These are phyloP conservation scores for Pelagophyceae sp. DNA, from an alignment of 352 stramenopile species.

Conservation along the genomic window DNA sequence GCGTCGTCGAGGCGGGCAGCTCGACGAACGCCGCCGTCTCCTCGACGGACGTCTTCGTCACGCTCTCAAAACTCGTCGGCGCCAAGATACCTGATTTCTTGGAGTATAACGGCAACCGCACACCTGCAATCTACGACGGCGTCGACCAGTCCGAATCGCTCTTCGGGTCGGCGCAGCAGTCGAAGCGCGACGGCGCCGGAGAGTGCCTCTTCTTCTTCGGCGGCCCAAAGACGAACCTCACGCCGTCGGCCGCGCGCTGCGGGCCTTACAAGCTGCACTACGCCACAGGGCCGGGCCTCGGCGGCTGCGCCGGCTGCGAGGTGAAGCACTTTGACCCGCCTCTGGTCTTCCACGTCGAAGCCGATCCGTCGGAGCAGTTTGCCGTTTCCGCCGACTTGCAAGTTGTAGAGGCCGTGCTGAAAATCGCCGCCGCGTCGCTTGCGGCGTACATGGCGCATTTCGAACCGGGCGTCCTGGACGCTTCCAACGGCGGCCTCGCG, in stretches of 20 bases:
- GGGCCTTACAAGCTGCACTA: constrained; percentile 8
- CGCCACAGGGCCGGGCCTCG: background rate
- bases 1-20: constrained; percentile 18
- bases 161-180: background rate
- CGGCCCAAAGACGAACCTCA: background rate
- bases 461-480: background rate
- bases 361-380: background rate
- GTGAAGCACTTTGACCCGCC: background rate
- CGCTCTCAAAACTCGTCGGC: constrained; percentile 32
- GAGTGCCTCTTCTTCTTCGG: constrained; percentile 13
- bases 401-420: constrained; percentile 21
- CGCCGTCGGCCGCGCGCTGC: background rate
- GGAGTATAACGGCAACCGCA: background rate
- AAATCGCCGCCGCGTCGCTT: constrained; percentile 7
- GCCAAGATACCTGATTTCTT: constrained; percentile 21
- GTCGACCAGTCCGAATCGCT: background rate
- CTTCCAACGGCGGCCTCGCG: background rate
- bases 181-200: background rate
- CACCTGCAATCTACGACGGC: background rate
- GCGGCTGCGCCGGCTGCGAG: background rate
- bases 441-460: background rate
- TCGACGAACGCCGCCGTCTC: constrained; percentile 29
- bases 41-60: constrained; percentile 35
- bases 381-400: constrained; percentile 10
- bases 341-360: constrained; percentile 14